phyloP scores from a whole-genome alignment of 78 protist species.

The Mantamonas sphyraenae region DNA sequence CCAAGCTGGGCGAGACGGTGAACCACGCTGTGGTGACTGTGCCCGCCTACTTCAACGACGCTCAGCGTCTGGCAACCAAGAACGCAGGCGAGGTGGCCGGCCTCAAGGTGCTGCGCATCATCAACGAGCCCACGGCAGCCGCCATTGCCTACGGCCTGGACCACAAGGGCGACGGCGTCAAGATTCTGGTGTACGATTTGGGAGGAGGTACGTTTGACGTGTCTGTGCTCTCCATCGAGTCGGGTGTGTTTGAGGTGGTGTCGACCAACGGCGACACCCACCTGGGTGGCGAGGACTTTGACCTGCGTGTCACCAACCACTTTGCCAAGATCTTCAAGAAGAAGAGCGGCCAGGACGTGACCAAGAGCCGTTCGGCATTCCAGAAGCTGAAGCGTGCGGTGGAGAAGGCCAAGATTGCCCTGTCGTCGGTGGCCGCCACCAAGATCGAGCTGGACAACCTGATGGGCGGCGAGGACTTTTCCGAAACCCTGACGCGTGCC shows the following conservation, averaged over 20 bases:
- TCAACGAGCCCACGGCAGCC: conserved; percentile 99
- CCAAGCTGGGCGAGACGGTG: conserved; percentile 17
- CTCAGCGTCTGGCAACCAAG: conserved; percentile 69
- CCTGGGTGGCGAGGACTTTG: conserved; percentile 70
- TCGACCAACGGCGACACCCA: conserved; percentile 60
- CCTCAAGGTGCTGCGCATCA: conserved; percentile 86
- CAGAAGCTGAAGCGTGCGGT: conserved; percentile 97
- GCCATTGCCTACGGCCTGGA: conserved; percentile 90
- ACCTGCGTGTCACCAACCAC: conserved; percentile 39
- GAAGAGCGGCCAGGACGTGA: conserved; percentile 39
- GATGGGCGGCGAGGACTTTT: conserved; percentile 91
- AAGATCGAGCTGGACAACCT: conserved; percentile 88
- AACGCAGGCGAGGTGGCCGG: conserved; percentile 83
- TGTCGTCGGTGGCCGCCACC: conserved; percentile 69
- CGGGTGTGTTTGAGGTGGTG: conserved; percentile 66
- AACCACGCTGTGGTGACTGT: conserved; percentile 88
- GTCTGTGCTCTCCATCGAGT: conserved; percentile 78
- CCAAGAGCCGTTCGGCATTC: conserved; percentile 76
- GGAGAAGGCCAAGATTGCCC: conserved; percentile 95
- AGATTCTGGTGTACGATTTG: conserved; percentile 89
- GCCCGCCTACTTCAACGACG: conserved; percentile 96
- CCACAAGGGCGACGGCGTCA: conserved; percentile 16
- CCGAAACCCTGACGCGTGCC: conserved; percentile 94
- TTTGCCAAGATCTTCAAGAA: conserved; percentile 2
- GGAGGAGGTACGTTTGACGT: conserved; percentile 99